Conservation (phyloP, 2,329 filamentous ascomycete species). For the Penicillium sclerotigenum region DNA sequence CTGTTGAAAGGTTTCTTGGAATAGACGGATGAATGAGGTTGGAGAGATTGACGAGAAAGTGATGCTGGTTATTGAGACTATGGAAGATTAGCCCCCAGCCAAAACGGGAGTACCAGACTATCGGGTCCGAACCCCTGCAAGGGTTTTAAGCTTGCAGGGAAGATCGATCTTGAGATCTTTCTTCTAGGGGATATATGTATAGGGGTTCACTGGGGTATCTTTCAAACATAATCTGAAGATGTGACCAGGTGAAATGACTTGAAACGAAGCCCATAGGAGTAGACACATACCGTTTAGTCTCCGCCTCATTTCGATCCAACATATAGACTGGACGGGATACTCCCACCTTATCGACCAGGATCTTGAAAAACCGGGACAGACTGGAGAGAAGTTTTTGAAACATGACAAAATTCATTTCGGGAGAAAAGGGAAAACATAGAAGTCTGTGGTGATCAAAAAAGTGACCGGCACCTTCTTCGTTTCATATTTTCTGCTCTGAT, state of each 20-base stretch:
- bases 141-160: too few relatives aligned
- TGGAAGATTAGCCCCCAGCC: not conserved
- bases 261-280: not conserved
- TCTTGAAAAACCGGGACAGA: not conserved
- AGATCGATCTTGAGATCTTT: too few relatives aligned
- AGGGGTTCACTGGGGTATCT: too few relatives aligned
- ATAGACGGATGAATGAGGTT: constrained; percentile 28
- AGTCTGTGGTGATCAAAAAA: not conserved
- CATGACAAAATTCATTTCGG: not conserved
- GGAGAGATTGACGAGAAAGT: constrained; percentile 22
- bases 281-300: constrained; percentile 21
- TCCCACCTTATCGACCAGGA: not conserved
- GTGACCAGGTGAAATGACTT: too few relatives aligned
- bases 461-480: not conserved
- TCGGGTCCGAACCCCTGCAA: not conserved
- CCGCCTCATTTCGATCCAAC: constrained; percentile 17
- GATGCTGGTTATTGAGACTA: constrained; percentile 28
- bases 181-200: too few relatives aligned
- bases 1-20: constrained; percentile 13
- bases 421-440: not conserved
- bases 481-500: not conserved
- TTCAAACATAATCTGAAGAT: not conserved
- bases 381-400: constrained; percentile 1
- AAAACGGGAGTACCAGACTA: not conserved
- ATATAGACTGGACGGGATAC: constrained; percentile 17